phyloP scores from a whole-genome alignment of 2,329 filamentous ascomycete species.

The Trichoderma citrinoviride region DNA sequence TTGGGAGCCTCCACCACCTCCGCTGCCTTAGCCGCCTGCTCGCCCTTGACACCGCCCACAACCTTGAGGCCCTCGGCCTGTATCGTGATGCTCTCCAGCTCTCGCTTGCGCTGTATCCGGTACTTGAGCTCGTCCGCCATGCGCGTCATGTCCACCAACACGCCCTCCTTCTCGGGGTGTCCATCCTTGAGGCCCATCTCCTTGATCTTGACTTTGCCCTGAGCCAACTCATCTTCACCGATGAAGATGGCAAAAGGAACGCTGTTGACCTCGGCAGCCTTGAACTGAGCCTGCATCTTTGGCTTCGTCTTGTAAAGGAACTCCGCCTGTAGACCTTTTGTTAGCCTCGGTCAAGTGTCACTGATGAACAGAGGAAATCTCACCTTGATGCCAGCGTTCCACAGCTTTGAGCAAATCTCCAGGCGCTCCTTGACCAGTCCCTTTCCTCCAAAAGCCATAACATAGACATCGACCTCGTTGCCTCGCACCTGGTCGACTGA shows the following conservation, averaged over 20 bases:
- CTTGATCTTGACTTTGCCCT: constrained; percentile 86
- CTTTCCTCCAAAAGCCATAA: constrained; percentile 93
- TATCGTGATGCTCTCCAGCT: constrained; percentile 43
- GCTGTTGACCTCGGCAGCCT: constrained; percentile 75
- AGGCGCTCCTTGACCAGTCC: constrained; percentile 82
- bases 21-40: constrained; percentile 30
- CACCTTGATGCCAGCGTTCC: constrained; percentile 84
- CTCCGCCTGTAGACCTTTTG: constrained; percentile 58
- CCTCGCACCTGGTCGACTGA: constrained; percentile 60
- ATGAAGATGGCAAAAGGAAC: constrained; percentile 86
- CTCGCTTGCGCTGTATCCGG: constrained; percentile 43
- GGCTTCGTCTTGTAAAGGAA: constrained; percentile 89
- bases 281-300: constrained; percentile 86
- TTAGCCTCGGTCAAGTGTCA: constrained; percentile 22
- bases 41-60: constrained; percentile 46
- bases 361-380: constrained; percentile 21
- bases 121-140: constrained; percentile 62
- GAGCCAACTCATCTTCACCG: constrained; percentile 82
- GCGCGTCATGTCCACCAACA: constrained; percentile 64
- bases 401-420: constrained; percentile 70
- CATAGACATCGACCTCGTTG: constrained; percentile 83
- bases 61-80: constrained; percentile 47
- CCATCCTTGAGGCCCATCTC: constrained; percentile 69
- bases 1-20: constrained; percentile 23
- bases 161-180: constrained; percentile 87